Conservation (phyloP, 306 rosid genomes). For the Geum urbanum region DNA sequence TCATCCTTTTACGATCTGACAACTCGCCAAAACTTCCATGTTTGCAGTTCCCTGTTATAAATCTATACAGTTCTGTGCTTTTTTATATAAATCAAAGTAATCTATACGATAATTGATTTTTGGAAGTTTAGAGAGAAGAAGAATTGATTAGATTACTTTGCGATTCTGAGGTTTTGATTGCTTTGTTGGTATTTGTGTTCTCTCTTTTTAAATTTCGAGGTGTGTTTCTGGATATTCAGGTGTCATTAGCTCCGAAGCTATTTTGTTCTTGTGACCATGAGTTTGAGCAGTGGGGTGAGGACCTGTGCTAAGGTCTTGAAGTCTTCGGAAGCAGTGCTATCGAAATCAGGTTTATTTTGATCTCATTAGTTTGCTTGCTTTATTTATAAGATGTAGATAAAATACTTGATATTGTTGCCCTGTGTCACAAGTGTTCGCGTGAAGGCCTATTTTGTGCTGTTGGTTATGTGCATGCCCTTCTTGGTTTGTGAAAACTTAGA, state of each 20-base stretch:
- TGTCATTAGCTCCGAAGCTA: background rate
- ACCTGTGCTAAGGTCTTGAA: slow-evolving; percentile 28
- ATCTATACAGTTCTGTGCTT: too few species aligned
- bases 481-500: background rate
- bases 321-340: slow-evolving; percentile 17
- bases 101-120: background rate
- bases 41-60: too few species aligned
- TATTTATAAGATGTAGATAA: background rate
- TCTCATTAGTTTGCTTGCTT: background rate
- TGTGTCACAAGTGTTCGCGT: background rate
- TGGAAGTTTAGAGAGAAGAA: background rate
- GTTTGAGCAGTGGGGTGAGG: slow-evolving; percentile 22
- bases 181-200: background rate
- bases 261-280: slow-evolving; percentile 6
- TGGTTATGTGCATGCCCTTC: background rate
- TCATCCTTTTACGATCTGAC: too few species aligned
- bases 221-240: slow-evolving; percentile 6
- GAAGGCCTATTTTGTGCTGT: background rate
- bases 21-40: too few species aligned
- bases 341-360: slow-evolving; percentile 26
- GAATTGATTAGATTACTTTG: background rate
- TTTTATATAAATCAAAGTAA: too few species aligned
- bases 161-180: background rate
- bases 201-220: background rate
- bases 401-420: too few species aligned